Base-by-base conservation (phyloP, 768 basidiomycete genomes). In the Austroboletus festivus region DNA sequence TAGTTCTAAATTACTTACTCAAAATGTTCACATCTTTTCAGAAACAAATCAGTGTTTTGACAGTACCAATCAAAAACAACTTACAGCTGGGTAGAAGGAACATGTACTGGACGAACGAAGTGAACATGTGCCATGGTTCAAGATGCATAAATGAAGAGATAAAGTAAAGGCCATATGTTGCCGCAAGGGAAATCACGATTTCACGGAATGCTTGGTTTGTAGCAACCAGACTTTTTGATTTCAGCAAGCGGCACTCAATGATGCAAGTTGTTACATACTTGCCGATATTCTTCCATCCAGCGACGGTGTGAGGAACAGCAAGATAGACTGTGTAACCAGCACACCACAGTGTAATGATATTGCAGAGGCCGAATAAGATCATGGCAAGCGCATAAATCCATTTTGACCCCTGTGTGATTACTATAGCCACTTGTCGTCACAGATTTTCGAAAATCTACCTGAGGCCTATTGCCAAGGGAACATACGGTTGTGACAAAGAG, bases 81-180 rank as follows among this genome's bases (percentile, higher is more conserved):
- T 69, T 52, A 82, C 81, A 83, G 53, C 77, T 78, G 46, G 92
- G 92, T 33, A 93, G 75, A 56, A 93, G 78, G 76, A 96, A 89
- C 77, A 96, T 78, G 70, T 95, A 98, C 66, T 94, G 89, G 40
- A 83, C 61, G 75, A 94, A 93, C 47, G 85, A 90, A 12, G 94
- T 95, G 69, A 97, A 79, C 82, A 97, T 88, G 76, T 97, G 94
- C 92, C 93, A 95, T 0, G 93, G 94, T 64, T 98, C 94, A 31
- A 92, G 69, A 58, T 94, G 90, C 71, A 98, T 82, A 67, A 95
- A 70, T 8, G 88, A 91, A 50, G 85, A 79, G 60, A 95, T 69
- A 61, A 96, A 77, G 76, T 92, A 98, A 53, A 93, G 76, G 65
- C 86, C 78, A 71, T 88, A 86, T 49, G 92, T 84, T 59, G 83